A percentile compares a stretch with the other conserved stretches of the same genome.
Conservation (phyloP, 768 basidiomycete species). For the Rickenella mellea region DNA sequence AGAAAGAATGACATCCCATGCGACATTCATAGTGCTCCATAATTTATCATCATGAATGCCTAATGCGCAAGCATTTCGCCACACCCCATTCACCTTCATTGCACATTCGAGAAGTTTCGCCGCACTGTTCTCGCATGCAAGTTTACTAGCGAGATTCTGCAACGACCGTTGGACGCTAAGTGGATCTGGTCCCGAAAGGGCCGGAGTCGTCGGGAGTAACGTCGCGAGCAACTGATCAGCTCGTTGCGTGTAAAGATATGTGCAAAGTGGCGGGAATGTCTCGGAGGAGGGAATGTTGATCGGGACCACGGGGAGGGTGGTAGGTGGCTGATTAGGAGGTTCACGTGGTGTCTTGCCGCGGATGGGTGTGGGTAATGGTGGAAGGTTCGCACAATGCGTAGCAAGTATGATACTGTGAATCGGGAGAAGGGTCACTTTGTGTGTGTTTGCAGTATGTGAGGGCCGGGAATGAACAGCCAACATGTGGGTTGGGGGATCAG, state of each 20-base stretch:
- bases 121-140: constrained; percentile 24
- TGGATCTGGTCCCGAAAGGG: constrained; percentile 27
- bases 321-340: background rate
- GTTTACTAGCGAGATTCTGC: constrained; percentile 36
- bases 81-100: constrained; percentile 50
- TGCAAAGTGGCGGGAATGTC: constrained; percentile 48
- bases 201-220: constrained; percentile 28
- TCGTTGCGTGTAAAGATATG: constrained; percentile 61
- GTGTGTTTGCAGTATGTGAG: constrained; percentile 12
- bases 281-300: constrained; percentile 54
- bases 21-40: constrained; percentile 58
- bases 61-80: constrained; percentile 64
- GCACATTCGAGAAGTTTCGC: constrained; percentile 39
- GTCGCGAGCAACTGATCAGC: constrained; percentile 37
- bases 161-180: constrained; percentile 31
- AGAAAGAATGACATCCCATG: constrained; percentile 59
- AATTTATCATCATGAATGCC: constrained; percentile 56
- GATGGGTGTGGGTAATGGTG: constrained; percentile 35
- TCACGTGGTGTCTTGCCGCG: background rate
- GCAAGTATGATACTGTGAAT: constrained; percentile 65
- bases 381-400: constrained; percentile 56
- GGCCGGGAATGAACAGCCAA: constrained; percentile 16
- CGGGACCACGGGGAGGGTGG: constrained; percentile 48
- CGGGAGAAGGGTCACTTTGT: constrained; percentile 39
- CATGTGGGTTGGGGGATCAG: constrained; percentile 25